Percentiles rank a stretch among this genome's conserved stretches.
phyloP scores from a whole-genome alignment of 1,284 basidiomycete species.

The Phylloboletellus chloephorus region DNA sequence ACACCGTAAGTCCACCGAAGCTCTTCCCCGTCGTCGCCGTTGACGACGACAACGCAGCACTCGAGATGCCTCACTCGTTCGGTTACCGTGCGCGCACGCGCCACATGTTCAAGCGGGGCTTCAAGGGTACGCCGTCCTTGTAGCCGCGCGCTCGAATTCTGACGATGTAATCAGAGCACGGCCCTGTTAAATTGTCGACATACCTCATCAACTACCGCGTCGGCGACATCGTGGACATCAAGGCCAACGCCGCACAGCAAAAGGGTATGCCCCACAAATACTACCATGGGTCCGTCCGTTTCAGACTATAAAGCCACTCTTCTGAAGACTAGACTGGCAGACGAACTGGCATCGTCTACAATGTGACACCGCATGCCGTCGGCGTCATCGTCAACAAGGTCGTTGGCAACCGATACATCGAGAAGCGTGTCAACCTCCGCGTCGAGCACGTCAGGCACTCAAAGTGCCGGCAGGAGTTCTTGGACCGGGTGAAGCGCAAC shows the following conservation, averaged over 20 bases:
- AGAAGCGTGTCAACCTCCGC: constrained; percentile 99
- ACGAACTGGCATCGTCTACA: constrained; percentile 97
- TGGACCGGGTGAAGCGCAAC: constrained; percentile 94
- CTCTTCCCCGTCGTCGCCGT: constrained; percentile 12
- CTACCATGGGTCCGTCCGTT: constrained; percentile 71
- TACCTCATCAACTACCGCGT: constrained; percentile 92
- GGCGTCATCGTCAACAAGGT: constrained; percentile 99
- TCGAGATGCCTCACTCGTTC: constrained; percentile 98
- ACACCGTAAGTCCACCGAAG: constrained; percentile 35
- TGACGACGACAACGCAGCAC: constrained; percentile 35
- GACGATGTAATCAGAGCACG: constrained; percentile 65
- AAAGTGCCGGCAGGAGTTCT: constrained; percentile 97
- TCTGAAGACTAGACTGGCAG: constrained; percentile 36
- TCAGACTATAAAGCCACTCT: not conserved
- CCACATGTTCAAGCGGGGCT: constrained; percentile 98
- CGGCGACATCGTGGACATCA: constrained; percentile 99
- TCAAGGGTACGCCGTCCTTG: constrained; percentile 65
- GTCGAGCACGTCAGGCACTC: constrained; percentile 98
- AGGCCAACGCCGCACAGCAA: constrained; percentile 98
- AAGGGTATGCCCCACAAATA: constrained; percentile 99
- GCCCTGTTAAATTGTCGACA: constrained; percentile 87
- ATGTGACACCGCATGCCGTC: constrained; percentile 92
- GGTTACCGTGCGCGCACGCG: constrained; percentile 99
- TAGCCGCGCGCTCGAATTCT: constrained; percentile 16
- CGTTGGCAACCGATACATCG: constrained; percentile 97